Evolutionary conservation across 768 basidiomycete genomes (phyloP).

Genomic region (Phaffia australis): DNA sequence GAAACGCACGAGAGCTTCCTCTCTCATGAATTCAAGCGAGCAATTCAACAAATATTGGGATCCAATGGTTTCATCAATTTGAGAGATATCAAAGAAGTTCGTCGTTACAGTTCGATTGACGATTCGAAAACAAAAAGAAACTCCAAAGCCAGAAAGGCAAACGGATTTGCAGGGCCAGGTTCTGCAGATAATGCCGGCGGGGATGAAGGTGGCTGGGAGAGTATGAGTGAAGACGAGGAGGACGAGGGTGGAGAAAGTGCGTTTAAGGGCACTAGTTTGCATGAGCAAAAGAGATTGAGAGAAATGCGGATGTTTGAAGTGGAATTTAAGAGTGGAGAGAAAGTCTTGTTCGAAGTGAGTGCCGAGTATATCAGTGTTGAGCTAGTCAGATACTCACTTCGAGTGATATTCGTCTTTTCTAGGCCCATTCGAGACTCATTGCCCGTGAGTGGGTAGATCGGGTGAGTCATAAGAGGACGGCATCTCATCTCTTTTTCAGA

Average conservation of each 20-base stretch:
- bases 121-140: no score
- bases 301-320: slow-evolving; percentile 69
- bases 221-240: slow-evolving; percentile 25
- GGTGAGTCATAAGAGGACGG: slow-evolving; percentile 41
- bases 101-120: slow-evolving; percentile 30
- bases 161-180: slow-evolving; percentile 33
- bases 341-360: slow-evolving; percentile 68
- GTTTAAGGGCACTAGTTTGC: slow-evolving; percentile 22
- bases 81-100: slow-evolving; percentile 54
- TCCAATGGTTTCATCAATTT: slow-evolving; percentile 56
- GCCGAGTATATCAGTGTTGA: neutral
- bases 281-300: slow-evolving; percentile 45
- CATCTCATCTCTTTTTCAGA: neutral
- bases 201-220: slow-evolving; percentile 18
- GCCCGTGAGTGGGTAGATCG: slow-evolving; percentile 78
- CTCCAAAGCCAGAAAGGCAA: slow-evolving; percentile 49
- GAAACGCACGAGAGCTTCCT: slow-evolving; percentile 28
- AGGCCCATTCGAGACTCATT: slow-evolving; percentile 54
- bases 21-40: slow-evolving; percentile 32
- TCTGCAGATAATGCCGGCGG: neutral
- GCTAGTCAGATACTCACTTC: neutral
- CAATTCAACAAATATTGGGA: slow-evolving; percentile 34
- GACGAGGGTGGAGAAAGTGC: slow-evolving; percentile 19
- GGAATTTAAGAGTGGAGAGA: slow-evolving; percentile 54
- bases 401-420: neutral